These are phyloP conservation scores for Talaromyces ruber DNA, from an alignment of 495 filamentous ascomycete genomes.

Conservation along the genomic window DNA sequence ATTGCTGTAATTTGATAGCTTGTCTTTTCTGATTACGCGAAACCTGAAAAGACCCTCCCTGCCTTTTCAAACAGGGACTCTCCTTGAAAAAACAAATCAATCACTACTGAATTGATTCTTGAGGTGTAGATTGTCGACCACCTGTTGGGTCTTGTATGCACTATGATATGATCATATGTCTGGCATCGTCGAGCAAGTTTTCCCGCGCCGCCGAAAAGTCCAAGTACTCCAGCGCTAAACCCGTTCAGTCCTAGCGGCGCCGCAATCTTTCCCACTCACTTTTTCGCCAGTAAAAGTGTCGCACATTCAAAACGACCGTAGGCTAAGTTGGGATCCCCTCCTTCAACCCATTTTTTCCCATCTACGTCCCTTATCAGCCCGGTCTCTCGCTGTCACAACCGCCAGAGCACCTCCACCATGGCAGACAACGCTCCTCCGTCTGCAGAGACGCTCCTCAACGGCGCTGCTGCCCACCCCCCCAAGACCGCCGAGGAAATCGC, in stretches of 20 bases:
- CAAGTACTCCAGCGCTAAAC: background rate
- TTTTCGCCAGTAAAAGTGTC: constrained; percentile 22
- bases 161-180: background rate
- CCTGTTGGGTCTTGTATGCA: background rate
- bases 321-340: constrained; percentile 8
- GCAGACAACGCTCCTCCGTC: constrained; percentile 52
- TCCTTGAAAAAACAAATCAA: background rate
- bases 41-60: background rate
- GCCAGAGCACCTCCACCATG: constrained; percentile 39
- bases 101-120: background rate
- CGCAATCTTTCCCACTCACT: constrained; percentile 33
- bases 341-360: constrained; percentile 4
- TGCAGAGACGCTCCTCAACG: constrained; percentile 47
- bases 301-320: constrained; percentile 17
- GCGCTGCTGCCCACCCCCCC: constrained; percentile 35
- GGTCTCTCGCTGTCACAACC: constrained; percentile 9
- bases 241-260: constrained; percentile 20
- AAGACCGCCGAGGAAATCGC: constrained; percentile 47
- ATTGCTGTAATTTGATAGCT: background rate
- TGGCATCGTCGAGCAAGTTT: background rate
- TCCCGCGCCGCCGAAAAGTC: background rate
- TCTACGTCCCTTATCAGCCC: constrained; percentile 2
- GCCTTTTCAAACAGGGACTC: background rate
- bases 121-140: background rate
- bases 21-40: background rate